Evolutionary conservation across 768 basidiomycete species (phyloP).

Genomic region (Serpula lacrymans): DNA sequence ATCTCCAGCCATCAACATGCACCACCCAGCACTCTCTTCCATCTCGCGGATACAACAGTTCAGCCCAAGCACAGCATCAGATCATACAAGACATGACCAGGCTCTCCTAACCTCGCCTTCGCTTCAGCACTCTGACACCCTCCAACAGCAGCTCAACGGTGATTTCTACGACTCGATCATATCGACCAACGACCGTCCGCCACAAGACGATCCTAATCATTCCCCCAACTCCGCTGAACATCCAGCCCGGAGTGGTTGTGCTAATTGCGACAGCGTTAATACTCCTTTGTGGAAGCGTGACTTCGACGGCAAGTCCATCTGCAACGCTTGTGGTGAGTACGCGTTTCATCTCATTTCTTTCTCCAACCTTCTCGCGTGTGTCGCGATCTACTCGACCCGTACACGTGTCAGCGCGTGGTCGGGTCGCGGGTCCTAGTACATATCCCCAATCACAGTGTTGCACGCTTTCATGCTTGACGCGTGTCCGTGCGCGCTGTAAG

Average conservation of each 20-base stretch:
- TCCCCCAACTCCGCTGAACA: conserved; percentile 20
- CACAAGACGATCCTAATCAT: conserved; percentile 26
- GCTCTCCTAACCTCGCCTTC: conserved; percentile 15
- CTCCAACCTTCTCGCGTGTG: conserved; percentile 22
- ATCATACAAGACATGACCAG: conserved; percentile 24
- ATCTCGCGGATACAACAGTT: conserved; percentile 50
- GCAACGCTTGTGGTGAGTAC: conserved; percentile 86
- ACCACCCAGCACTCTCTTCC: conserved; percentile 37
- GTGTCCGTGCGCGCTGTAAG: too few relatives aligned
- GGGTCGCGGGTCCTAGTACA: conserved; percentile 31
- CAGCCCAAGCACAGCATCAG: conserved; percentile 27
- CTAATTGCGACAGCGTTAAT: conserved; percentile 72
- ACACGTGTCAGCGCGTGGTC: conserved; percentile 38
- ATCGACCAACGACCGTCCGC: conserved; percentile 25
- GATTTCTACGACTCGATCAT: conserved; percentile 28
- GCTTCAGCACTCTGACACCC: conserved; percentile 18
- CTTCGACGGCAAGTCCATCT: conserved; percentile 76
- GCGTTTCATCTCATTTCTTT: conserved; percentile 32
- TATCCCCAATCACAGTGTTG: conserved; percentile 29
- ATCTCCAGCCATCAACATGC: conserved; percentile 49
- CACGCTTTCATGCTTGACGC: conserved; percentile 21
- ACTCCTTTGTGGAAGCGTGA: conserved; percentile 87
- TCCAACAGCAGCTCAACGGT: conserved; percentile 26
- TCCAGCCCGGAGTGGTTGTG: conserved; percentile 48
- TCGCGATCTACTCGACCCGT: conserved; percentile 17